Base-by-base conservation (phyloP, 2,329 filamentous ascomycete species). In the Phoma sp. region DNA sequence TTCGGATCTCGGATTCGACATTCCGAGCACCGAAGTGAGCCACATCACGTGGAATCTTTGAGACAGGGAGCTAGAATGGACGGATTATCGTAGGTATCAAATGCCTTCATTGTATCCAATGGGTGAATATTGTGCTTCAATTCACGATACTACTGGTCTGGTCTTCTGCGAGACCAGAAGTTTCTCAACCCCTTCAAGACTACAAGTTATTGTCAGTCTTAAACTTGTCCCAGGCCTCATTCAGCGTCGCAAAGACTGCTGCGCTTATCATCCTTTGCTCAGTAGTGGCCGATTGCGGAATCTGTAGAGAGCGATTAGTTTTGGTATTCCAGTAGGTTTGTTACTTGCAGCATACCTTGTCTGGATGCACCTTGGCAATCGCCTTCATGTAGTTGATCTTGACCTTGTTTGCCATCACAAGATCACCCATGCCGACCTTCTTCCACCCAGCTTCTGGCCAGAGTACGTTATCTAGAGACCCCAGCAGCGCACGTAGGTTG, bases 351-450 rank as follows among this genome's bases (percentile, higher is more conserved):
- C 58, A 76, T 82, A 97, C 95, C 89, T 99, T 99, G 76, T 99
- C 95, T 56, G 95, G 95, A 82, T 99, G 95, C 65, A 95, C 95
- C 82, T 97, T 98, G 10, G 89, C 91, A 83, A 99, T 98, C 5
- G 93, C 95, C 84, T 96, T 97, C 95, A 99, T 98, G 74, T 99
- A 99, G 56, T 90, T 83, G 61, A 99, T 89, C 84, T 99, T 99
- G 74, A 98, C 95, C 81, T 93, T 96, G 64, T 91, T 92, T 28
- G 92, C 87, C 83, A 96, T 84, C 46, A 99, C 89, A 64, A 99
- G 76, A 78, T 99, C 95, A 61, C 93, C 89, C 86, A 99, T 86
- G 26, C 92, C 92, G 51, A 98, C 88, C 80, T 96, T 96, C 80
- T 96, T 97, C 95, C 95, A 99, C 4, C 92, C 92, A 59, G 92